Evolutionary conservation across 805 yeast species (phyloP).

Genomic region (Grigorovia transvaalensis): DNA sequence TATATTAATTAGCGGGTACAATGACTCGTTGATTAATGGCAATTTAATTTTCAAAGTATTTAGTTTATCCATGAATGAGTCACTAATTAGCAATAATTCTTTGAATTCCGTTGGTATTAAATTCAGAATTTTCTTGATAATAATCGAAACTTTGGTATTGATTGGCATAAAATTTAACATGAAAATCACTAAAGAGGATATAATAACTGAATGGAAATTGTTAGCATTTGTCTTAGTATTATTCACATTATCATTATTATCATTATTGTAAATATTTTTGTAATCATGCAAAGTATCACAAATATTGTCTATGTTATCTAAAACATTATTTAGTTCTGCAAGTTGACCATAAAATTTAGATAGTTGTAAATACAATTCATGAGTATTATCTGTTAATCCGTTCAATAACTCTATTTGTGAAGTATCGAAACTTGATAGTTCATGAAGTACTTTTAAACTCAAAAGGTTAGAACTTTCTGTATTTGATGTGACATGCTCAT

Average conservation of each 20-base stretch:
- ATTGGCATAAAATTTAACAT: conserved; percentile 39
- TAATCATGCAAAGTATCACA: background rate
- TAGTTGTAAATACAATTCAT: background rate
- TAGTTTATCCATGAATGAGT: conserved; percentile 27
- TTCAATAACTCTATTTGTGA: background rate
- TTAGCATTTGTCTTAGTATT: background rate
- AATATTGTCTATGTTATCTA: conserved; percentile 33
- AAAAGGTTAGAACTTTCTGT: background rate
- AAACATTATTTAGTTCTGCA: conserved; percentile 31
- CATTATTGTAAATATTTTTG: too few species aligned
- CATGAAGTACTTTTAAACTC: background rate
- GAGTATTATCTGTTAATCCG: background rate
- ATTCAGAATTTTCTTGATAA: conserved; percentile 23
- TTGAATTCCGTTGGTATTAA: conserved; percentile 30
- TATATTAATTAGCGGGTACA: conserved; percentile 51
- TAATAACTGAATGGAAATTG: conserved; percentile 36
- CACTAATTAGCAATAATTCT: conserved; percentile 31
- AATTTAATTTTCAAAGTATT: conserved; percentile 56
- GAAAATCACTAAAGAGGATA: conserved; percentile 29
- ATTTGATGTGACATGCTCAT: conserved; percentile 22
- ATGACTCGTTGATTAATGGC: conserved; percentile 43
- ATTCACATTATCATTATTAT: too few species aligned
- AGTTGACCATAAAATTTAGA: conserved; percentile 29
- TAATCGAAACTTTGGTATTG: conserved; percentile 25
- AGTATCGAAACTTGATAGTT: background rate